Evolutionary conservation across 768 basidiomycete genomes (phyloP).

Genomic region (Tubosaeta sp.): DNA sequence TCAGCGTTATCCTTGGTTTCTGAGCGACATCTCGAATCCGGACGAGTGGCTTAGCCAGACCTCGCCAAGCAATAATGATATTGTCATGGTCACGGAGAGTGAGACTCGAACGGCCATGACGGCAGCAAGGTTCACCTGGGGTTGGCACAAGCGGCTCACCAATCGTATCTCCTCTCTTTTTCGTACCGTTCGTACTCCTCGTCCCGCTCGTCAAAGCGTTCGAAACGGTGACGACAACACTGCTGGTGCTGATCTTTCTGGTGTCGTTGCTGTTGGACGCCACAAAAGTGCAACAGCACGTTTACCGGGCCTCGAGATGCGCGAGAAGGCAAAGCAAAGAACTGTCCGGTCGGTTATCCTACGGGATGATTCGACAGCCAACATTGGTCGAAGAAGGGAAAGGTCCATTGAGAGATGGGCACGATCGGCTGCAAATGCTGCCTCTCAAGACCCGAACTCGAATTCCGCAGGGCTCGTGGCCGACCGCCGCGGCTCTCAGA

Average conservation of each 20-base stretch:
- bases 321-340: constrained; percentile 29
- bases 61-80: constrained; percentile 43
- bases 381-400: constrained; percentile 23
- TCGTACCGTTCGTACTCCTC: constrained; percentile 36
- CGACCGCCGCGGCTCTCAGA: constrained; percentile 29
- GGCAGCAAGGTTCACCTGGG: constrained; percentile 57
- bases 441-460: constrained; percentile 16
- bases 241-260: constrained; percentile 31
- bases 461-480: constrained; percentile 7
- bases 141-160: constrained; percentile 43
- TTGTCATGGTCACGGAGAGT: constrained; percentile 62
- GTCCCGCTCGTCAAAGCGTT: constrained; percentile 10
- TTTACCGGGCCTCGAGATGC: constrained; percentile 10
- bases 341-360: constrained; percentile 12
- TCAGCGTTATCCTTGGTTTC: constrained; percentile 63
- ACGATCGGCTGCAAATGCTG: constrained; percentile 20
- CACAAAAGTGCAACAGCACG: constrained; percentile 24
- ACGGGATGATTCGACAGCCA: constrained; percentile 21
- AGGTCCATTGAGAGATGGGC: constrained; percentile 34
- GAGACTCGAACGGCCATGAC: constrained; percentile 78
- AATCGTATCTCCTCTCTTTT: constrained; percentile 48
- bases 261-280: constrained; percentile 14
- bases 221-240: constrained; percentile 18
- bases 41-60: constrained; percentile 68
- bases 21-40: constrained; percentile 61